phyloP scores from a whole-genome alignment of 441 rosid species.

The Syzygium syzygioides region DNA sequence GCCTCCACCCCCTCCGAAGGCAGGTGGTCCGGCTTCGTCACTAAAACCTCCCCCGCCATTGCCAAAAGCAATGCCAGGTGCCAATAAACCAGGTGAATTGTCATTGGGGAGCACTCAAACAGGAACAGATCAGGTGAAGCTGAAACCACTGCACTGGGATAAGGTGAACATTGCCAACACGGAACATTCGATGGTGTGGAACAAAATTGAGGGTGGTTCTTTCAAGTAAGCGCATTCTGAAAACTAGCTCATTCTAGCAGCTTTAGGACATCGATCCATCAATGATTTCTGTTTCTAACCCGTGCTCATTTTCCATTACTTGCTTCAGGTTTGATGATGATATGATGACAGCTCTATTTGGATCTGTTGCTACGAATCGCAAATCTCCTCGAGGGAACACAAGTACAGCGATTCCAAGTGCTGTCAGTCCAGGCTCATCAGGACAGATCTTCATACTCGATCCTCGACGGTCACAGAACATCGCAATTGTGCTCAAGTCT shows the following conservation, averaged over 20 bases:
- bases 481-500: constrained; percentile 73
- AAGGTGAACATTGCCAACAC: constrained; percentile 50
- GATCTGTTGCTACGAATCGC: constrained; percentile 60
- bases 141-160: constrained; percentile 96
- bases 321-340: constrained; percentile 71
- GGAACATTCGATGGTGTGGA: constrained; percentile 95
- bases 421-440: constrained; percentile 20
- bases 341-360: constrained; percentile 93
- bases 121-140: constrained; percentile 48
- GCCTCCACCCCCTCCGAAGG: constrained; percentile 17
- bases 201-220: constrained; percentile 76
- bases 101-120: constrained; percentile 15
- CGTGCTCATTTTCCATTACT: not conserved
- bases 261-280: not conserved
- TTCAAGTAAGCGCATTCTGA: constrained; percentile 7
- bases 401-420: constrained; percentile 6
- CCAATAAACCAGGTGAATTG: constrained; percentile 20
- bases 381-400: constrained; percentile 33
- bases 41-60: constrained; percentile 35
- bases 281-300: not conserved
- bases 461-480: constrained; percentile 71
- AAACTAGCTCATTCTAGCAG: not conserved
- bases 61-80: constrained; percentile 13
- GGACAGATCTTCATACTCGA: constrained; percentile 55
- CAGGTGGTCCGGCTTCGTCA: constrained; percentile 10